Conservation (phyloP, 192 early-diverging fungal species). For the Podila clonocystis region DNA sequence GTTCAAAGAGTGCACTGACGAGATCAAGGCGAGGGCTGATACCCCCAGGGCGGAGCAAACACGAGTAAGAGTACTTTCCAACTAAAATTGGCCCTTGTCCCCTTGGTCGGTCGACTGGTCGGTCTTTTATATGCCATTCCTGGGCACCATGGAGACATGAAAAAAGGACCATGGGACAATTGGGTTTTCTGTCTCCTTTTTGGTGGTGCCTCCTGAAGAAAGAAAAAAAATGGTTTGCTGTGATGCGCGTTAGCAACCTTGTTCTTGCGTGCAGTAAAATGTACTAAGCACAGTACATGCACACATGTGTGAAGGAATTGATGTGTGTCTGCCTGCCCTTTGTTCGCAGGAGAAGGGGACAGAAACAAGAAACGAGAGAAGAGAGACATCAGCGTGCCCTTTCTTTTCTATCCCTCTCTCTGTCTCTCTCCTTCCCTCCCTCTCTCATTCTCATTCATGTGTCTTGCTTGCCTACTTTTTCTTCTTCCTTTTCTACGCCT, state of each 20-base stretch:
- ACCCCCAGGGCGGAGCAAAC: too few relatives aligned
- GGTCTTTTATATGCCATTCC: too few relatives aligned
- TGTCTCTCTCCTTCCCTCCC: background rate
- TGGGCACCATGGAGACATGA: background rate
- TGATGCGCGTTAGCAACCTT: background rate
- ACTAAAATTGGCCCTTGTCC: background rate
- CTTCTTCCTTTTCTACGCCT: constrained; percentile 6
- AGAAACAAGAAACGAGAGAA: too few relatives aligned
- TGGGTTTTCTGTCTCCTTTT: too few relatives aligned
- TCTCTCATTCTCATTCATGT: background rate
- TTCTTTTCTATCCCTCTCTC: background rate
- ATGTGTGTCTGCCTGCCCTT: too few relatives aligned
- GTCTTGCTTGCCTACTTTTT: background rate
- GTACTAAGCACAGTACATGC: too few relatives aligned
- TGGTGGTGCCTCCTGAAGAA: background rate
- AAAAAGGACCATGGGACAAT: too few relatives aligned
- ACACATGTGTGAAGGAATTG: too few relatives aligned
- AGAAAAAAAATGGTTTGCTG: background rate
- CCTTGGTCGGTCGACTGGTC: background rate
- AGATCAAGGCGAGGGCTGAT: too few relatives aligned
- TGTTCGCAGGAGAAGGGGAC: too few relatives aligned
- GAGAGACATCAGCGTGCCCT: background rate
- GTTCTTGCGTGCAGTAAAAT: background rate
- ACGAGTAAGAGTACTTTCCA: too few relatives aligned
- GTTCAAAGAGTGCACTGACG: too few relatives aligned